Base-by-base conservation (phyloP, 805 yeast genomes). In the Ogataea sp. region DNA sequence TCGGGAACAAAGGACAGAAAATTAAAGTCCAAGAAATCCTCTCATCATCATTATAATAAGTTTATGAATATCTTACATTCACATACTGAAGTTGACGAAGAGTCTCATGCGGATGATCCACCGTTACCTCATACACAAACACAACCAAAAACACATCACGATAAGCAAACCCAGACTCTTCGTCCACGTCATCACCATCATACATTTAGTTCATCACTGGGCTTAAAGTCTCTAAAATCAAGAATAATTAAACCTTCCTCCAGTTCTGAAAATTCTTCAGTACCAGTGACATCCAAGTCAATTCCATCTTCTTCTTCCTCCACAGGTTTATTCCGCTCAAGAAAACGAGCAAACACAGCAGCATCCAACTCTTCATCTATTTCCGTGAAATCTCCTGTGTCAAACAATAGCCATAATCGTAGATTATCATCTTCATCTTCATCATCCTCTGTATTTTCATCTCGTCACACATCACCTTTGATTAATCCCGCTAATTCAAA, bases 201-300 rank as follows among this genome's bases (percentile, higher is more conserved):
- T 32, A 5, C 6, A n/a, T 15, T 7, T 32, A 8, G 18, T 20
- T 29, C 42, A 8, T 29, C 34, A 14, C 26, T 25, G 2, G 40
- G 41, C 15, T 34, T 44, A 23, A 33, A 44, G n/a, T 46, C 47
- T 1, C 31, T 46, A 23, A 41, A 39, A 27, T 46, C 50, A 3
- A 37, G 50, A 18, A 20, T 46, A 7, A 39, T 38, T 15, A 42
- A 44, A 20, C 40, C 33, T 18, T 34, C 15, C 3, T 17, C 33
- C 9, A 6, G 16, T 15, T 28, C 31, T 6, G 31, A 30, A 17
- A n/a, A n/a, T 17, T 10, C 33, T n/a, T 37, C 23, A 25, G n/a
- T n/a, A n/a, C n/a, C n/a, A n/a, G n/a, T n/a, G n/a, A n/a, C n/a
- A n/a, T n/a, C n/a, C n/a, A n/a, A n/a, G n/a, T n/a, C n/a, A n/a